These are phyloP conservation scores for Adansonia rubrostipa DNA, from an alignment of 441 rosid species.

Conservation along the genomic window DNA sequence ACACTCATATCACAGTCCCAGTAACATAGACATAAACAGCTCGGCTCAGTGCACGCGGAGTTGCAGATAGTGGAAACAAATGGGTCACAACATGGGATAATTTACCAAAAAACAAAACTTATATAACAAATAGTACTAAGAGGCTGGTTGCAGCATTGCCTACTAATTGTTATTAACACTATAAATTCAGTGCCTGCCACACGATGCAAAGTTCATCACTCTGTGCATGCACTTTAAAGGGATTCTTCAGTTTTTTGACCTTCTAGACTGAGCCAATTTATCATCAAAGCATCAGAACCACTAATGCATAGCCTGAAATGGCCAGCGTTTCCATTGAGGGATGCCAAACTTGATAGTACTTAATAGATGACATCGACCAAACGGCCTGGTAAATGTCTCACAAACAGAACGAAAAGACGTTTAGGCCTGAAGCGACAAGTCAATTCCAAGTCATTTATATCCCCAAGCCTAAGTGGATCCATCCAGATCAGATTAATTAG, in stretches of 20 bases:
- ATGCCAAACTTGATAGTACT: background rate
- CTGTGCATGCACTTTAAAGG: background rate
- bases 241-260: background rate
- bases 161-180: background rate
- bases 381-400: background rate
- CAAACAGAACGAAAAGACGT: background rate
- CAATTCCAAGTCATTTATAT: background rate
- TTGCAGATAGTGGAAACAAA: background rate
- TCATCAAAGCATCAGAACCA: background rate
- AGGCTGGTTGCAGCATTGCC: background rate
- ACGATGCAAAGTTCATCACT: background rate
- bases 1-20: too few relatives aligned
- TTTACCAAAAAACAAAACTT: background rate
- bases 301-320: background rate
- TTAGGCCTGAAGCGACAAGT: background rate
- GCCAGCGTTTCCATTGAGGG: background rate
- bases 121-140: background rate
- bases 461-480: background rate
- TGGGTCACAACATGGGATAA: background rate
- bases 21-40: background rate
- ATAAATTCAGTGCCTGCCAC: background rate
- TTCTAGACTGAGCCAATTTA: background rate
- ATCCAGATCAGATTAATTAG: background rate
- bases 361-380: background rate
- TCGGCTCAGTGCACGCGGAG: background rate